These are phyloP conservation scores for Pontederia paniculata DNA, from an alignment of 176 grass and related monocot genomes.

Conservation along the genomic window DNA sequence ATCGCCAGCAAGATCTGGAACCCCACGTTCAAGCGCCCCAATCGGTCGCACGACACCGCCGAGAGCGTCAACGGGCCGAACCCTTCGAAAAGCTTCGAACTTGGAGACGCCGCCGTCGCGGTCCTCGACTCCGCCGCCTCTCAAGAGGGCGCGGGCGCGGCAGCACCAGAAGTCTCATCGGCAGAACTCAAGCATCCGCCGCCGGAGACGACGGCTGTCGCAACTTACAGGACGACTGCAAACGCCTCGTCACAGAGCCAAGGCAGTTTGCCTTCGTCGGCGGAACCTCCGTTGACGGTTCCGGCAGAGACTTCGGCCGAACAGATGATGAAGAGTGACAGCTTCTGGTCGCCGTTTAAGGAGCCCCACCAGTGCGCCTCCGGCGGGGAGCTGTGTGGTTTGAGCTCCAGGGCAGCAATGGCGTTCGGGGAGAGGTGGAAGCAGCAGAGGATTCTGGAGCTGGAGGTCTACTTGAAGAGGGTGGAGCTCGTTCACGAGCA, in stretches of 20 bases:
- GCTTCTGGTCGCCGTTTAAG: constrained; percentile 8
- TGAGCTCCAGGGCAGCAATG: not conserved
- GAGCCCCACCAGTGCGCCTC: not conserved
- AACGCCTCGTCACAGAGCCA: no score
- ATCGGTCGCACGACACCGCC: not conserved
- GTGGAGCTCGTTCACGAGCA: constrained; percentile 16
- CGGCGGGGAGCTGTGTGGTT: not conserved
- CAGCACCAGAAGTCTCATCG: not conserved
- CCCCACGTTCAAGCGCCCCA: not conserved
- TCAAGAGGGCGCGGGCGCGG: not conserved
- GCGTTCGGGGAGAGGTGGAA: constrained; percentile 14
- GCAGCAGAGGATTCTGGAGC: constrained; percentile 22
- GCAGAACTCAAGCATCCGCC: not conserved
- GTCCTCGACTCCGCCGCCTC: not conserved
- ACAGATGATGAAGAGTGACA: constrained; percentile 3
- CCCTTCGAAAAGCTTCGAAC: not conserved
- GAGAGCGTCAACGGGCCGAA: not conserved
- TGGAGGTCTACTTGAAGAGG: constrained; percentile 24
- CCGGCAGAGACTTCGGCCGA: not conserved
- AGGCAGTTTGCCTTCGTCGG: no score
- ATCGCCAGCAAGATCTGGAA: constrained; percentile 20
- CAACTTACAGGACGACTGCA: not conserved
- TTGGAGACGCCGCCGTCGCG: not conserved
- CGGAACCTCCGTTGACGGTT: not conserved
- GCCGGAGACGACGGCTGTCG: not conserved